Evolutionary conservation across 208 protist genomes (phyloP).

Genomic region (Trypanosoma lewisi): DNA sequence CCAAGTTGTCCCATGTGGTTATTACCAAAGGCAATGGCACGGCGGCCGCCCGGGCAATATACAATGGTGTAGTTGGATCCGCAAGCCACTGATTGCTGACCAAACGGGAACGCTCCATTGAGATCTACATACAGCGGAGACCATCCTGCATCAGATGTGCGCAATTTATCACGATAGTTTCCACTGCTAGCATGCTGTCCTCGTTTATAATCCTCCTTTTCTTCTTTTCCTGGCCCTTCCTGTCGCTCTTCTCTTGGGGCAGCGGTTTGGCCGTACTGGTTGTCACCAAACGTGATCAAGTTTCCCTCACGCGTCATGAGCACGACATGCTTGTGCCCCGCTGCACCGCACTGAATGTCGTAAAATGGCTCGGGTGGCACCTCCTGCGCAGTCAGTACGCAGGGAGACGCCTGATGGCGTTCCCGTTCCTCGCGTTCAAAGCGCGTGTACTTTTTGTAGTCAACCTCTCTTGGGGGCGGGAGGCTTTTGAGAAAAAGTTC

Average conservation of each 20-base stretch:
- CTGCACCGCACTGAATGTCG: slow-evolving; percentile 28
- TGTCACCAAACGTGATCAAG: slow-evolving; percentile 64
- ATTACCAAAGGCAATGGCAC: slow-evolving; percentile 61
- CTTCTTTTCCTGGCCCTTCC: not conserved
- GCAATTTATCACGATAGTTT: not conserved
- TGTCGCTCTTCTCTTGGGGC: slow-evolving; percentile 7
- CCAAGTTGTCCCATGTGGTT: slow-evolving; percentile 79
- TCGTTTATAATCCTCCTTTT: no score
- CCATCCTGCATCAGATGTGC: slow-evolving; percentile 4
- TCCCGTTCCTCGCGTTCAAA: slow-evolving; percentile 58
- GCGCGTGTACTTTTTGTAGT: slow-evolving; percentile 48
- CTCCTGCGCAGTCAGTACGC: not conserved
- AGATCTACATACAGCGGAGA: slow-evolving; percentile 56
- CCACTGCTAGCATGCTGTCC: not conserved
- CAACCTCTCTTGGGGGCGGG: slow-evolving; percentile 56
- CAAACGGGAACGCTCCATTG: slow-evolving; percentile 31
- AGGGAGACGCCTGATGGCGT: not conserved
- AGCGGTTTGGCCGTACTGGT: slow-evolving; percentile 56
- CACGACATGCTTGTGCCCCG: slow-evolving; percentile 61
- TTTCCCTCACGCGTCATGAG: slow-evolving; percentile 64
- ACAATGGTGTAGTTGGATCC: slow-evolving; percentile 69
- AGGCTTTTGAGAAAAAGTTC: slow-evolving; percentile 79
- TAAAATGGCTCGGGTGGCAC: slow-evolving; percentile 40
- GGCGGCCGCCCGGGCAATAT: slow-evolving; percentile 46
- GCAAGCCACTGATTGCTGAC: slow-evolving; percentile 27